A percentile compares a stretch with the other conserved stretches of the same genome.
Conservation (phyloP, 2,329 filamentous ascomycete species). For the Gremmenia infestans region DNA sequence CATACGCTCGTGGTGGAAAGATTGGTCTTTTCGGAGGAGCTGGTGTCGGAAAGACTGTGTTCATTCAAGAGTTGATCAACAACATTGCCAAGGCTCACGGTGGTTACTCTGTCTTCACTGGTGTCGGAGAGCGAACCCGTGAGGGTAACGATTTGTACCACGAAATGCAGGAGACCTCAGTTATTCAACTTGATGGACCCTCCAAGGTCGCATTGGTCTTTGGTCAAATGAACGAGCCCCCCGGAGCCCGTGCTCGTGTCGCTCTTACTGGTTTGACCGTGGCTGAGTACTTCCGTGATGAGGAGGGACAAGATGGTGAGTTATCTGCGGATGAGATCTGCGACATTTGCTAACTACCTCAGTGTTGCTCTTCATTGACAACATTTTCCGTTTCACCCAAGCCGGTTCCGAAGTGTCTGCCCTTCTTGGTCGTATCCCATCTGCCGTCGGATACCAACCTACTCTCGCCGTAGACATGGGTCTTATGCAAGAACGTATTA, state of each 20-base stretch:
- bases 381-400: constrained; percentile 99
- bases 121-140: constrained; percentile 99
- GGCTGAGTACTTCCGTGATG: constrained; percentile 76
- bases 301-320: constrained; percentile 80
- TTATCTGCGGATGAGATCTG: constrained; percentile 9
- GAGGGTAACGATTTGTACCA: constrained; percentile 99
- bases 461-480: constrained; percentile 98
- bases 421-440: constrained; percentile 98
- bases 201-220: constrained; percentile 99
- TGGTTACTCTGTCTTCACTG: constrained; percentile 99
- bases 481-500: constrained; percentile 99
- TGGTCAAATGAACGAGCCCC: constrained; percentile 99
- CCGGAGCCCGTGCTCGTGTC: constrained; percentile 98
- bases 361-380: constrained; percentile 99
- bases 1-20: constrained; percentile 99
- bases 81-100: constrained; percentile 99
- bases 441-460: constrained; percentile 99
- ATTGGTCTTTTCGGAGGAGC: constrained; percentile 99
- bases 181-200: constrained; percentile 98
- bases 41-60: constrained; percentile 99
- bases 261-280: constrained; percentile 81
- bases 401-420: constrained; percentile 99
- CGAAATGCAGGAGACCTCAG: constrained; percentile 99
- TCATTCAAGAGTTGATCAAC: constrained; percentile 99
- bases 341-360: constrained; percentile 23